phyloP scores from a whole-genome alignment of 129 eudicot genomes.

The Helianthus annuus region DNA sequence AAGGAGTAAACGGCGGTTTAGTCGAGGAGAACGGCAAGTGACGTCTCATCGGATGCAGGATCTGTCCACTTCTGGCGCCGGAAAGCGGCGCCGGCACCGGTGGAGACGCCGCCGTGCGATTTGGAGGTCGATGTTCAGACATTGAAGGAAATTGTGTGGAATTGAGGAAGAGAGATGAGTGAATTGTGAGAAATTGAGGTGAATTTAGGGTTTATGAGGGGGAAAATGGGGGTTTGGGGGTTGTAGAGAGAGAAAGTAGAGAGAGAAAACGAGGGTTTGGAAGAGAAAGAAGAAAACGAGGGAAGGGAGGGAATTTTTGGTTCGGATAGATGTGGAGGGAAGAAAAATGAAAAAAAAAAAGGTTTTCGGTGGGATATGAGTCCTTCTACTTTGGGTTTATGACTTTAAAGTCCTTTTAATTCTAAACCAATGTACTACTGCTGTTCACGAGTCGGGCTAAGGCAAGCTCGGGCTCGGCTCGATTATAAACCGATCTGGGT shows the following conservation, averaged over 20 bases:
- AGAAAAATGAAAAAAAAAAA: constrained; percentile 24
- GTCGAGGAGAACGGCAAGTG: constrained; percentile 67
- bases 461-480: no score
- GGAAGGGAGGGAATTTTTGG: constrained; percentile 88
- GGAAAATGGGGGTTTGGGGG: not conserved
- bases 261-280: constrained; percentile 45
- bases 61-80: constrained; percentile 51
- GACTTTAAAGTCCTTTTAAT: constrained; percentile 5
- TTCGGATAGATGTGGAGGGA: constrained; percentile 99
- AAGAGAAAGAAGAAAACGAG: constrained; percentile 62
- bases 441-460: no score
- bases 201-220: constrained; percentile 20
- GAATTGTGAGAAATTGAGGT: constrained; percentile 3
- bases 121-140: constrained; percentile 50
- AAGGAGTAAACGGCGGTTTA: constrained; percentile 66
- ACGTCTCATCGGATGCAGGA: constrained; percentile 55
- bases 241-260: constrained; percentile 38
- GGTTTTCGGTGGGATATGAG: not conserved
- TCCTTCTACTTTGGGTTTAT: constrained; percentile 27
- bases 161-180: not conserved
- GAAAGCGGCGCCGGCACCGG: constrained; percentile 32
- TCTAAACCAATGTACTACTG: no score
- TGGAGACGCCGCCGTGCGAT: constrained; percentile 49
- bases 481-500: no score
- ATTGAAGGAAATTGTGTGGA: not conserved